phyloP scores from a whole-genome alignment of 2,329 filamentous ascomycete genomes.

The Pseudogymnoascus destructans region DNA sequence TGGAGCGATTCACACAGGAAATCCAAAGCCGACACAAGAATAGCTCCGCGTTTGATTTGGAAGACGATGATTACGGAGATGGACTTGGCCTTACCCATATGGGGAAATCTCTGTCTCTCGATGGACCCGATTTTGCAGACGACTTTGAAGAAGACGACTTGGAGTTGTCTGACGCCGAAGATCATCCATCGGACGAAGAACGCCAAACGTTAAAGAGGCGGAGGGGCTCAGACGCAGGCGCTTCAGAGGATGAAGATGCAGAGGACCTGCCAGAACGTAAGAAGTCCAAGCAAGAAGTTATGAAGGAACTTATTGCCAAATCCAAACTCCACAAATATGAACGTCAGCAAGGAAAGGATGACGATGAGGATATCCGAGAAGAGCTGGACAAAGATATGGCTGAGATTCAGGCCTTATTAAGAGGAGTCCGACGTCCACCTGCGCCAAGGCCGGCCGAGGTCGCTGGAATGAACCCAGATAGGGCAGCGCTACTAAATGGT shows the following conservation, averaged over 20 bases:
- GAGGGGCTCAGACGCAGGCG: slow-evolving; percentile 35
- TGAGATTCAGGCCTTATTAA: slow-evolving; percentile 61
- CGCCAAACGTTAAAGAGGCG: slow-evolving; percentile 43
- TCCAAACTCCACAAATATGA: slow-evolving; percentile 94
- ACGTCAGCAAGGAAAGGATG: slow-evolving; percentile 81
- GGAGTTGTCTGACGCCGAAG: slow-evolving; percentile 42
- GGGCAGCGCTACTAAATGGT: slow-evolving; percentile 45
- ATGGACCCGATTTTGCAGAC: slow-evolving; percentile 41
- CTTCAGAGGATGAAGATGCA: slow-evolving; percentile 37
- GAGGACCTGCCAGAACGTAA: slow-evolving; percentile 61
- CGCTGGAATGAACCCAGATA: slow-evolving; percentile 48
- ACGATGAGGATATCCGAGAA: slow-evolving; percentile 76
- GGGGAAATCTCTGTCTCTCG: slow-evolving; percentile 59
- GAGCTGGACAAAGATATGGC: slow-evolving; percentile 74
- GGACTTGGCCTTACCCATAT: slow-evolving; percentile 65
- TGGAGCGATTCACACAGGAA: slow-evolving; percentile 81
- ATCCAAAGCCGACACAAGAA: slow-evolving; percentile 70
- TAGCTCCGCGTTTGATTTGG: slow-evolving; percentile 74
- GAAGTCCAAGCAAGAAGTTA: slow-evolving; percentile 92
- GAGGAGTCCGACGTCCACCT: slow-evolving; percentile 39
- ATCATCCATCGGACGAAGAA: slow-evolving; percentile 41
- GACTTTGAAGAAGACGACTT: slow-evolving; percentile 74
- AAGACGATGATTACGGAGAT: slow-evolving; percentile 62
- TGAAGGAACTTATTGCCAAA: slow-evolving; percentile 96
- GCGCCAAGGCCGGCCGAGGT: slow-evolving; percentile 22